These are phyloP conservation scores for Pleomassaria siparia DNA, from an alignment of 2,329 filamentous ascomycete species.

Conservation along the genomic window DNA sequence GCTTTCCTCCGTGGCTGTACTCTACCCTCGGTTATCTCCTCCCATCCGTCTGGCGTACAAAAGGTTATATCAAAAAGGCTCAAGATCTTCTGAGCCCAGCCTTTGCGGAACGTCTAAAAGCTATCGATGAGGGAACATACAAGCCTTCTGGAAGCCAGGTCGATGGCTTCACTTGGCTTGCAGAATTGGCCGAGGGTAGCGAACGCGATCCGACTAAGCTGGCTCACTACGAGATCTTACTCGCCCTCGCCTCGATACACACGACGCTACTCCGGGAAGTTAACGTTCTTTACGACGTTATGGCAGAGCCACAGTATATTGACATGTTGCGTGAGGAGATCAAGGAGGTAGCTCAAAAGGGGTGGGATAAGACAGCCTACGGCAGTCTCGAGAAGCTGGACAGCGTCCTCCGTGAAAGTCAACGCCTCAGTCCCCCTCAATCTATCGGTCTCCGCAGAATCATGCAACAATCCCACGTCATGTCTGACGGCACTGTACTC, in stretches of 20 bases:
- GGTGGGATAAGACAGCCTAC: no score
- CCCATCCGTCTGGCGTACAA: constrained; percentile 6
- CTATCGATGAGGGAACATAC: background rate
- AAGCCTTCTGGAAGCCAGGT: background rate
- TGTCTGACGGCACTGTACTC: constrained; percentile 13
- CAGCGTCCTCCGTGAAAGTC: constrained; percentile 10
- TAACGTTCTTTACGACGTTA: constrained; percentile 13
- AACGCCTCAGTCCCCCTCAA: constrained; percentile 13
- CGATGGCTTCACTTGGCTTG: constrained; percentile 4
- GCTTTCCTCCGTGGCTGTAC: constrained; percentile 9
- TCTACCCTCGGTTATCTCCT: constrained; percentile 5
- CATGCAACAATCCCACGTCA: no score
- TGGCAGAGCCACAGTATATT: constrained; percentile 16
- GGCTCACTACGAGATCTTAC: no score
- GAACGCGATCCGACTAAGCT: background rate
- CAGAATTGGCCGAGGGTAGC: background rate
- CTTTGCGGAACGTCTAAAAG: constrained; percentile 3
- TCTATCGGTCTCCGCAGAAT: background rate
- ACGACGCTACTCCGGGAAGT: constrained; percentile 1
- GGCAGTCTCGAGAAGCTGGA: constrained; percentile 17
- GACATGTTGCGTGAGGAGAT: constrained; percentile 15
- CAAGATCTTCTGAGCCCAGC: constrained; percentile 6
- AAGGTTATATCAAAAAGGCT: constrained; percentile 5
- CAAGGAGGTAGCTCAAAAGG: no score
- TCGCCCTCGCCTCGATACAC: constrained; percentile 12